Evolutionary conservation across 352 stramenopile species (phyloP), one percentile per base, ranked within the genome.

Genomic region (Bremia lactucae): DNA sequence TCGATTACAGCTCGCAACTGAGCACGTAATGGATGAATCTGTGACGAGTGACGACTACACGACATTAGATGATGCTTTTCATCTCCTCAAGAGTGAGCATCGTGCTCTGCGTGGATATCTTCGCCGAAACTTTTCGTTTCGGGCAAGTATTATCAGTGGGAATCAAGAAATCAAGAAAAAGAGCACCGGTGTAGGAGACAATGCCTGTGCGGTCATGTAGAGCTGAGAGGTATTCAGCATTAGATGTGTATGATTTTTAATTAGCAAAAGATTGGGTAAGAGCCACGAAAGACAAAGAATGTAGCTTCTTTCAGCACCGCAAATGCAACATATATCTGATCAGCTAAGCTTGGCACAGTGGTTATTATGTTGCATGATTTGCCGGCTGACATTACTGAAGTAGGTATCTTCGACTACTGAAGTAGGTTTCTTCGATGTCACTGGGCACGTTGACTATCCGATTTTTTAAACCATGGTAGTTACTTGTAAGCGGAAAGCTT

Each of bases 111-210:
- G 82, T 16, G 76, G 80, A 8, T 92, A 92, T 51, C 43, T 92
- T 47, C 65, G 77, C 6, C 72, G 80, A 19, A 92, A 92, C 39
- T 89, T 92, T 29, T 82, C 72, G 0, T 92, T 92, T 57, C 62
- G 65, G n/a, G 49, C 54, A 16, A 73, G 42, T 34, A 44, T 31
- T 25, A 42, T 44, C 28, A 56, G 47, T 37, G 46, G 46, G 15
- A 69, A 57, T 34, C 36, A 55, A 15, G 68, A 80, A 24, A 24
- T 40, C 7, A 62, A 66, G 39, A 72, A 55, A 29, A 72, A 62
- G 16, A 62, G 44, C 11, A 52, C 24, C 31, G 42, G 42, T 36
- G 46, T 53, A 57, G 69, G 68, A 16, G 61, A 74, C 36, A 82
- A 79, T 40, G 76, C 67, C 13, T 89, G 76, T 26, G 41, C 47